Base-by-base conservation (phyloP, 495 filamentous ascomycete species). In the Penicillium nucicola region DNA sequence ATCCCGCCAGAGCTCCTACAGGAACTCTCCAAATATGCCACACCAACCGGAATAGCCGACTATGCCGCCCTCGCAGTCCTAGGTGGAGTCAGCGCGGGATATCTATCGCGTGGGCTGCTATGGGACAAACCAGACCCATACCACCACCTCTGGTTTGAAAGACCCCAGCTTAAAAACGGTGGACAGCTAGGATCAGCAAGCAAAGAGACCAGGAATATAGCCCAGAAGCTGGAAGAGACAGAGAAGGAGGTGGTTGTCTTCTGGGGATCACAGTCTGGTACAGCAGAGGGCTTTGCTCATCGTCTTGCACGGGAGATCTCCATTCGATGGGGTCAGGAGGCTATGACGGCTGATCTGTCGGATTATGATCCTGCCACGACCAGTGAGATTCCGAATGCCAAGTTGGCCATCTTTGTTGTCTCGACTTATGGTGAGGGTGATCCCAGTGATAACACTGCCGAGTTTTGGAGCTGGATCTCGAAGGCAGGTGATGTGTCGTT, bases 401-500 rank as follows among this genome's bases (percentile, higher is more conserved):
- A 78, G 49, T 37, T 77, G 15, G 76, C 67, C 4, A 71, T 80
- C 11, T 80, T 81, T 51, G 60, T 81, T 15, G 56, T 79, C 15
- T 76, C 76, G 3, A 82, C 78, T 0, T 82, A 77, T 42, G 79
- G 79, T 18, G 78, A 82, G 46, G 78, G 79, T 3, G 78, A 81
- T 45, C 77, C 79, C 1, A 71, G 64, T 52, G 78, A 82, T 39
- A 82, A 82, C 42, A 68, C 74, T 3, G 62, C 62, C 4, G 66
- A 66, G 15, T 70, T 80, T 42, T 74, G 71, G 66, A 70, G 70
- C 19, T 76, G 69, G 73, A 49, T 78, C 38, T 62, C 52, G 34
- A 64, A 62, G 42, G 53, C 57, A 17, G 37, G 53, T 8, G 55
- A 65, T 7, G 53, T 55, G 2, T 53, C 51, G 5, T 53, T 81